These are phyloP conservation scores for Cryphonectria nitschkei DNA, from an alignment of 2,329 filamentous ascomycete genomes.

Conservation along the genomic window DNA sequence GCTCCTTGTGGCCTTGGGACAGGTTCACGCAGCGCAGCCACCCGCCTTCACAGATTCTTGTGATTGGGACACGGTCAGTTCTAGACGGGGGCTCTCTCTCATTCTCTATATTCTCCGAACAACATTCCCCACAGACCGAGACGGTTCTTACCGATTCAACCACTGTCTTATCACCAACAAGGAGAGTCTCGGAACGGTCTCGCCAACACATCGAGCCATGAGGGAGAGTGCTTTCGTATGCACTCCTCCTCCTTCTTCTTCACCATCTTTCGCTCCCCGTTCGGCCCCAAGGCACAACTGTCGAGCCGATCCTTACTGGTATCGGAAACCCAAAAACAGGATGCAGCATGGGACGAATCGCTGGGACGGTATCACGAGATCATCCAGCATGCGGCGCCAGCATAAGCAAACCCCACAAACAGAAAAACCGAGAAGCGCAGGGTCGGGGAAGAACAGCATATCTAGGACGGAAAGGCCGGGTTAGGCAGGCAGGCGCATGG, in stretches of 20 bases:
- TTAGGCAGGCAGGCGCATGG: constrained; percentile 18
- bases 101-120: background rate
- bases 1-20: background rate
- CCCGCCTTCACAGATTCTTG: background rate
- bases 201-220: background rate
- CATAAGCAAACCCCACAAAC: background rate
- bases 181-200: background rate
- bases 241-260: background rate
- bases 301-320: background rate
- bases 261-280: background rate
- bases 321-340: background rate
- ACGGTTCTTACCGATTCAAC: background rate
- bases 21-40: background rate
- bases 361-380: background rate
- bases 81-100: background rate
- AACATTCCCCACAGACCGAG: background rate
- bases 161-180: background rate
- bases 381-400: background rate
- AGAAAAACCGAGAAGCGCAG: background rate
- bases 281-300: background rate
- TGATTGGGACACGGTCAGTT: background rate
- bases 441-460: constrained; percentile 8
- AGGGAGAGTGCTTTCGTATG: background rate
- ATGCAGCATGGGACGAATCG: background rate
- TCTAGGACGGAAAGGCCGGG: background rate